Conservation (phyloP, 2,329 filamentous ascomycete species). For the Pestalotiopsis fici region DNA sequence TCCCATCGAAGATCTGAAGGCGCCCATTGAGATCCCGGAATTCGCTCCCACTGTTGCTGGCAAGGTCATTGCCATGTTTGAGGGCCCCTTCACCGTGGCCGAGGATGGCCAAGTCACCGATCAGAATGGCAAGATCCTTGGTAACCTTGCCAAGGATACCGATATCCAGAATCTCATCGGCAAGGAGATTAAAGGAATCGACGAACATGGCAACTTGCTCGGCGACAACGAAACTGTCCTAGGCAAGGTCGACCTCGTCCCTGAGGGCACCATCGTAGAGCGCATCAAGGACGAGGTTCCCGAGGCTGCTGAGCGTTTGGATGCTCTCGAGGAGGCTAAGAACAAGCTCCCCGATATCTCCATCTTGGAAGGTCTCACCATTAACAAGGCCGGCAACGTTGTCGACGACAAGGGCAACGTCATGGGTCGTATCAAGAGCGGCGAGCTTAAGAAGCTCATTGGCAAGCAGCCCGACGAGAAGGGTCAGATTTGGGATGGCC, state of each 20-base stretch:
- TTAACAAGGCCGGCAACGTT: constrained; percentile 46
- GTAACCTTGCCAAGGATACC: constrained; percentile 29
- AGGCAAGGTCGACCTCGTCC: constrained; percentile 56
- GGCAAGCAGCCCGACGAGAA: constrained; percentile 44
- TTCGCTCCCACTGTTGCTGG: constrained; percentile 31
- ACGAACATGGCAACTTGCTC: constrained; percentile 66
- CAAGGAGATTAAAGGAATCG: constrained; percentile 68
- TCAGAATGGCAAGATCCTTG: constrained; percentile 40
- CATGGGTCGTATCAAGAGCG: constrained; percentile 42
- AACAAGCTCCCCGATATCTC: constrained; percentile 26
- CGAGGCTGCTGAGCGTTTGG: constrained; percentile 29
- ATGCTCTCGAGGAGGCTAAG: constrained; percentile 26
- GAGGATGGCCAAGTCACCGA: constrained; percentile 49
- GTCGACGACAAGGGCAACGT: constrained; percentile 44
- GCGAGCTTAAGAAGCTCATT: constrained; percentile 39
- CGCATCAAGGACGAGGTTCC: constrained; percentile 32
- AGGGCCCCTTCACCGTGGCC: constrained; percentile 40
- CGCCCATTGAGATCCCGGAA: constrained; percentile 27
- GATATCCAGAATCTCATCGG: constrained; percentile 39
- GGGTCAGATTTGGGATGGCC: constrained; percentile 39
- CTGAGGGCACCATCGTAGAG: constrained; percentile 40
- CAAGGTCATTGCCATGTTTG: constrained; percentile 32
- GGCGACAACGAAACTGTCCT: constrained; percentile 67
- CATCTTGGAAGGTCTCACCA: constrained; percentile 39
- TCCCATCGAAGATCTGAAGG: constrained; percentile 7